A percentile compares a stretch with the other conserved stretches of the same genome.
phyloP scores from a whole-genome alignment of 345 rosid species.

The Citrus sp. region DNA sequence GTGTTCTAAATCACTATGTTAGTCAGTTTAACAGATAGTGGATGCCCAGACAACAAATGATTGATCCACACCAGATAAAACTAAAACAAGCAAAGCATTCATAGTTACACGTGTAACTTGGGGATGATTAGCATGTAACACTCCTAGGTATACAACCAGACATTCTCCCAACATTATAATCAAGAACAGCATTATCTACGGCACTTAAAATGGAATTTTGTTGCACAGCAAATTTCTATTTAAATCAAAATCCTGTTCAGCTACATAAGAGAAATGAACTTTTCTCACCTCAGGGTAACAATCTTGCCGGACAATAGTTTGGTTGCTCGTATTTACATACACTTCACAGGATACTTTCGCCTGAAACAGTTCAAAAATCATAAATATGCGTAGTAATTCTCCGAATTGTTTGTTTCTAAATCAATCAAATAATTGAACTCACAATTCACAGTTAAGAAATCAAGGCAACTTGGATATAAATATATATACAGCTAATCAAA shows the following conservation, averaged over 20 bases:
- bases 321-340: conserved; percentile 55
- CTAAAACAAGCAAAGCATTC: background rate
- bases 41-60: no score
- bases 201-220: no score
- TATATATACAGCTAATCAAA: background rate
- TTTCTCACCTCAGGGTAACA: conserved; percentile 66
- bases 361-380: conserved; percentile 34
- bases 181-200: no score
- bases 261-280: background rate
- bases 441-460: background rate
- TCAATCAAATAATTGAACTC: background rate
- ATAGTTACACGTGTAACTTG: background rate
- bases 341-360: conserved; percentile 74
- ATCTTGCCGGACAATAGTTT: conserved; percentile 61
- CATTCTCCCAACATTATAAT: background rate
- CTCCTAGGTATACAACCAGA: background rate
- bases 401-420: background rate
- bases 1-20: no score
- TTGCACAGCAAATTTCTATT: background rate
- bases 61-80: background rate
- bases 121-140: no score
- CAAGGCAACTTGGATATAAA: background rate
- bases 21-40: no score
- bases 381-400: background rate
- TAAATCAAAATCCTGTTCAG: background rate